Evolutionary conservation across 805 yeast genomes (phyloP), one percentile per base, ranked within the genome.

Genomic region (Yamadazyma insecticola): DNA sequence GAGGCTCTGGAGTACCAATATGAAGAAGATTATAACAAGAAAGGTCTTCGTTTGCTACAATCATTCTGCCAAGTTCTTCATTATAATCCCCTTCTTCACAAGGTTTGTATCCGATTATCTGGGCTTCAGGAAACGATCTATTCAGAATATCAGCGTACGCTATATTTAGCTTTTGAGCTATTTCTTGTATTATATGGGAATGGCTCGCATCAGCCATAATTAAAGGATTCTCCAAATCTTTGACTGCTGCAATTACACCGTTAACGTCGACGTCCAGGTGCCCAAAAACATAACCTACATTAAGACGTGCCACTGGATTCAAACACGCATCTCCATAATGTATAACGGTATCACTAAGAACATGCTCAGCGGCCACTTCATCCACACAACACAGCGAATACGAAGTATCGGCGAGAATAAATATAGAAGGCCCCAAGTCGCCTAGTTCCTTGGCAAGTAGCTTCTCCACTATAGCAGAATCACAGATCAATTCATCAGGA

Each of bases 271-370:
- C 40, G 7, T 53, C 54, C 2, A 89, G 85, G 37, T 63, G 70
- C 2, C 96, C 95, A 53, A 89, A 78, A 0, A 86, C 81, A 49
- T 86, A 90, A 0, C 80, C 76, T 0, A 88, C 85, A 0, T 83
- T 78, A n/a, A 86, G 51, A 26, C 75, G 74, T 26, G 74, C 77
- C 5, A 86, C 78, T 0, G 88, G 82, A 44, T 82, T 88, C 50
- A 92, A 57, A 55, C 98, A 92, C 0, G 97, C 90, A 51, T 87
- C 95, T 2, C 98, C 98, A 56, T 89, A 86, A 57, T 92, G 98
- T 2, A 89, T 77, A 17, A 92, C 86, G 4, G 83, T 58, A 41
- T 90, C 96, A 5, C 92, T 88, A 5, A 63, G 51, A 11, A 90
- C 94, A 55, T 92, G 98, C 50, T 84, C 89, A 1, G 96, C 95